Evolutionary conservation across 1,284 basidiomycete genomes (phyloP).

Genomic region (Naganishia sp.): DNA sequence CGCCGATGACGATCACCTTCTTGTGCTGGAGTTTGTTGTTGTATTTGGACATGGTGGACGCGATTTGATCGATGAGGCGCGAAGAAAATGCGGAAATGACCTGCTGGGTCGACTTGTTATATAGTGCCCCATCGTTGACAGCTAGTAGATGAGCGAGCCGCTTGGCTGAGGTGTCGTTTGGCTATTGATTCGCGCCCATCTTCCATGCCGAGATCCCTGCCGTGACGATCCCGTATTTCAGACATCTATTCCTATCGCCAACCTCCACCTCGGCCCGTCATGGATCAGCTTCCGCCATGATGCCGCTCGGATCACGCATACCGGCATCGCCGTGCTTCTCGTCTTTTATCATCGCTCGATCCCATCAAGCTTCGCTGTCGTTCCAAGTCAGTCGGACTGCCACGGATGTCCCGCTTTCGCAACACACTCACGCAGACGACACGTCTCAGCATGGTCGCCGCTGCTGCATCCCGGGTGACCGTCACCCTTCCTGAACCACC

Average conservation of each 20-base stretch:
- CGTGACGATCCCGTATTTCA: not conserved
- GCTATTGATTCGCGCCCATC: not conserved
- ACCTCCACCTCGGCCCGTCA: not conserved
- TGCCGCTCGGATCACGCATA: not conserved
- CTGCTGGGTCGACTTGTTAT: no score
- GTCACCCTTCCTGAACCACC: constrained; percentile 11
- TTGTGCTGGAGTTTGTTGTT: constrained; percentile 18
- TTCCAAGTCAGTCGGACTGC: not conserved
- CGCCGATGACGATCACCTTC: constrained; percentile 23
- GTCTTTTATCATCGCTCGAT: not conserved
- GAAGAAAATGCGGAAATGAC: not conserved
- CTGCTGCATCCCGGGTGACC: constrained; percentile 8
- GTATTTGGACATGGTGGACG: constrained; percentile 15
- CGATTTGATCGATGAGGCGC: not conserved
- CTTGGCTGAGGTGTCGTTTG: no score
- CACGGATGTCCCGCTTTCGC: constrained; percentile 10
- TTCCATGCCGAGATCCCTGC: not conserved
- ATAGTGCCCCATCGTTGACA: not conserved
- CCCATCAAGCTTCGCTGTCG: not conserved
- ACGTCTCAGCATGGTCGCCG: constrained; percentile 24
- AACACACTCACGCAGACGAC: not conserved
- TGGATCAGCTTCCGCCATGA: not conserved
- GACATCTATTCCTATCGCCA: not conserved
- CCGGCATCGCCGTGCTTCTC: no score
- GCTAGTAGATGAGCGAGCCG: not conserved